Evolutionary conservation across 2,329 filamentous ascomycete genomes (phyloP).

Genomic region (Davidsoniella neocaledoniae): DNA sequence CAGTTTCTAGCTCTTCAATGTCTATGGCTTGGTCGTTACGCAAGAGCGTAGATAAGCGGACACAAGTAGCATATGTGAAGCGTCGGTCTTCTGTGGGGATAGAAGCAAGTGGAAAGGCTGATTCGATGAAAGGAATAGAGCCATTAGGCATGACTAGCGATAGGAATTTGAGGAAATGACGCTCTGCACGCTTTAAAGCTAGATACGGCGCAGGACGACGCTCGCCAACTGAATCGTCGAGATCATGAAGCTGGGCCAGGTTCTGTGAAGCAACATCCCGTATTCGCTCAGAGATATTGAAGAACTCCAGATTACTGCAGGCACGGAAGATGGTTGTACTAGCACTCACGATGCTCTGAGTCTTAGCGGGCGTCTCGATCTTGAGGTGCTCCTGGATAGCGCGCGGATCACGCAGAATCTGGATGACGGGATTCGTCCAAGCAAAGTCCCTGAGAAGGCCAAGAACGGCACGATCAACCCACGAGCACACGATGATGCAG

Average conservation of each 20-base stretch:
- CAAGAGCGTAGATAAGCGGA: constrained; percentile 41
- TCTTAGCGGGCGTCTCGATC: constrained; percentile 36
- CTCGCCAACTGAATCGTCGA: constrained; percentile 17
- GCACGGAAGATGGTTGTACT: constrained; percentile 42
- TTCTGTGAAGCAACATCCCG: constrained; percentile 15
- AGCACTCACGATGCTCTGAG: constrained; percentile 40
- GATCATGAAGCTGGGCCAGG: constrained; percentile 8
- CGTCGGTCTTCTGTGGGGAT: constrained; percentile 41
- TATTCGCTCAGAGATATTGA: constrained; percentile 47
- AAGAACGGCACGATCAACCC: constrained; percentile 48
- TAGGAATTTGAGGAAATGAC: constrained; percentile 53
- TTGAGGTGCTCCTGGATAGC: constrained; percentile 48
- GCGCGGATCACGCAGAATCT: constrained; percentile 47
- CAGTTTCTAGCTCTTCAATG: constrained; percentile 48
- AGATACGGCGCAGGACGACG: constrained; percentile 40
- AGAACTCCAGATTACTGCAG: constrained; percentile 62
- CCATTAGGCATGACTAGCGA: constrained; percentile 39
- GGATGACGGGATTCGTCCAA: constrained; percentile 50
- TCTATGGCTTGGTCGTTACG: constrained; percentile 28
- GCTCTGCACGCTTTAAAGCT: constrained; percentile 49
- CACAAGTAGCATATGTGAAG: constrained; percentile 51
- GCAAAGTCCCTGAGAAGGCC: constrained; percentile 44
- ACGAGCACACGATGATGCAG: constrained; percentile 56
- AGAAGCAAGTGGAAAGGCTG: constrained; percentile 47
- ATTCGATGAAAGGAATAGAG: constrained; percentile 41